Percentiles rank a stretch among this genome's conserved stretches.
Evolutionary conservation across 257 asterid species (phyloP).

Genomic region (Gentiana straminea): DNA sequence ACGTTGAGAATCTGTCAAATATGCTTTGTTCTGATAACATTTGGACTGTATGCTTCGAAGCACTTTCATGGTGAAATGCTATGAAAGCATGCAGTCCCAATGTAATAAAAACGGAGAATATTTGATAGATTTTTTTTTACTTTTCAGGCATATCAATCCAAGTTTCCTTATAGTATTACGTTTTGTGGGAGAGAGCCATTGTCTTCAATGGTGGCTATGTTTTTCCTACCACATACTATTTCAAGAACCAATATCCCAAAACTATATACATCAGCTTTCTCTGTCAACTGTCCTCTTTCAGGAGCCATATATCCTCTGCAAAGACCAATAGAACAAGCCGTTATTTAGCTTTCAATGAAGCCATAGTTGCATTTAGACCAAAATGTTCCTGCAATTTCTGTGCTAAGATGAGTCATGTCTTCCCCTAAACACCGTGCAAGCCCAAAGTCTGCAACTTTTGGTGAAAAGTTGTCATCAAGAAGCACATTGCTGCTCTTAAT

Average conservation of each 20-base stretch:
- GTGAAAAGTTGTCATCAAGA: conserved; percentile 49
- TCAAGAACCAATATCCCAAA: conserved; percentile 80
- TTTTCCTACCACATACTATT: conserved; percentile 58
- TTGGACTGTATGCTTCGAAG: too few species aligned
- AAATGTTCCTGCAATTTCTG: conserved; percentile 91
- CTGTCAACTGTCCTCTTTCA: conserved; percentile 84
- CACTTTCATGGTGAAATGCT: too few species aligned
- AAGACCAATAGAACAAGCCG: not conserved
- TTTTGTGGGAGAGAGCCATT: conserved; percentile 64
- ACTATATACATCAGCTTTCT: conserved; percentile 82
- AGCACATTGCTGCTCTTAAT: conserved; percentile 77
- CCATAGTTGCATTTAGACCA: conserved; percentile 17
- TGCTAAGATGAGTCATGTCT: conserved; percentile 77
- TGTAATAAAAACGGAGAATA: too few species aligned
- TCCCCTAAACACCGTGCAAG: conserved; percentile 66
- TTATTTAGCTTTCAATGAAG: not conserved
- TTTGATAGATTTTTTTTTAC: too few species aligned
- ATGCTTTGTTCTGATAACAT: too few species aligned
- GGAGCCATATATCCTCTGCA: conserved; percentile 96
- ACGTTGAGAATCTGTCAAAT: too few species aligned
- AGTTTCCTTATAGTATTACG: conserved; percentile 17
- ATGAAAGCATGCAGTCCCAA: too few species aligned
- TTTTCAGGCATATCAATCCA: too few species aligned
- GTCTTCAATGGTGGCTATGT: conserved; percentile 52
- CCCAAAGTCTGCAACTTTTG: conserved; percentile 85